Evolutionary conservation across 768 basidiomycete species (phyloP), one percentile per base, ranked within the genome.

Genomic region (Clitopilus passeckerianus): DNA sequence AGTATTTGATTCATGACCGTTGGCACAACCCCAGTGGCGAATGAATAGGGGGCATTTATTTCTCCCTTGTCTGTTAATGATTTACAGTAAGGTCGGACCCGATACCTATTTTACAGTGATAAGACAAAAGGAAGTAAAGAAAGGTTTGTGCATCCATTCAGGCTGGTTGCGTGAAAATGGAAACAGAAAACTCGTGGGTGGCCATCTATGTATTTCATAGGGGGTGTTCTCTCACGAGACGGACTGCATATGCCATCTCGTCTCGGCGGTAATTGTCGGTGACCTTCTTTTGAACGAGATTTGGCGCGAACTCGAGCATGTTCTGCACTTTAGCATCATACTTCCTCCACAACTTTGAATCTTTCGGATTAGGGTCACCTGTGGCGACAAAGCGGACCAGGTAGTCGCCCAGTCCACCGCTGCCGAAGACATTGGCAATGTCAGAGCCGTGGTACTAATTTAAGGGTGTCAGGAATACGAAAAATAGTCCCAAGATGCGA

Each of bases 381-480:
- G 65, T 74, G 50, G 63, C 67, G 12, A 69, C 74, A 60, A 81
- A 82, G 46, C 76, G 73, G 56, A 82, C 72, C 18, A 83, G 70
- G 61, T 78, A 77, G 64, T 81, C 77, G 4, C 76, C 66, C 64
- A 83, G 67, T 59, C 80, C 78, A 20, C 72, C 72, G 1, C 68
- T 73, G 0, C 68, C 70, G 57, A 77, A 83, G 16, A 78, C 65
- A 27, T 78, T 74, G 14, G 72, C 56, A 6, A 82, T 15, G 61
- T 85, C 80, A 0, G 77, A 73, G 8, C 62, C 64, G 58, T 84
- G 83, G 18, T 71, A 68, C 79, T 82, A 34, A 27, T 8, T 14
- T 54, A 43, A 16, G 23, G 6, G 27, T 30, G 27, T 30, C 27
- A 30, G 27, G 34, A 44, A 22, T 20, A 35, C 5, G 34, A 24